These are phyloP conservation scores for Melastoma malabathricum DNA, from an alignment of 345 rosid genomes.

Conservation along the genomic window DNA sequence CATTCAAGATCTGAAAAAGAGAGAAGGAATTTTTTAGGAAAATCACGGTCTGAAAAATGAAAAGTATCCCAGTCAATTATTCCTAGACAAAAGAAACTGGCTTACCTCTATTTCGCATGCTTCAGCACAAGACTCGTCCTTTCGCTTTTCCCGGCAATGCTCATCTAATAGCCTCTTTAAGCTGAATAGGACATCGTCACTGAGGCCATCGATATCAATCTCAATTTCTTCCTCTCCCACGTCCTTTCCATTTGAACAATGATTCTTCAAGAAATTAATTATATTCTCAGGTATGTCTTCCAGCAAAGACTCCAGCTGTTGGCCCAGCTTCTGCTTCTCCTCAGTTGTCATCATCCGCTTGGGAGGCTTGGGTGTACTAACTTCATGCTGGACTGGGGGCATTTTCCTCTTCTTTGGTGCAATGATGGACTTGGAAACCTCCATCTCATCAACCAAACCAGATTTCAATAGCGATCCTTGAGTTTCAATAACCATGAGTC, in stretches of 20 bases:
- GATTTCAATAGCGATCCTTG: constrained; percentile 22
- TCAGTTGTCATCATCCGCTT: constrained; percentile 44
- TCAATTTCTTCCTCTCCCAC: constrained; percentile 80
- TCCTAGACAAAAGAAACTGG: constrained; percentile 7
- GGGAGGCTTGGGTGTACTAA: constrained; percentile 25
- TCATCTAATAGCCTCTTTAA: constrained; percentile 64
- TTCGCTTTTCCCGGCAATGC: constrained; percentile 48
- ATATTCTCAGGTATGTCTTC: constrained; percentile 67
- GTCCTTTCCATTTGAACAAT: constrained; percentile 52
- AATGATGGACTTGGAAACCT: constrained; percentile 22
- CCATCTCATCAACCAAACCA: constrained; percentile 21
- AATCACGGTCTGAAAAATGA: not conserved
- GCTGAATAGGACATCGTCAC: constrained; percentile 59
- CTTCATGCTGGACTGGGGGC: constrained; percentile 23
- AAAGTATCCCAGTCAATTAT: constrained; percentile 1
- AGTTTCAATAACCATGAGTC: constrained; percentile 21
- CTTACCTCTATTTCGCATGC: constrained; percentile 84
- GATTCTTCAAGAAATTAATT: constrained; percentile 65
- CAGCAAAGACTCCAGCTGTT: constrained; percentile 44
- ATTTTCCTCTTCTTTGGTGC: constrained; percentile 61
- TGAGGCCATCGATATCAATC: constrained; percentile 85
- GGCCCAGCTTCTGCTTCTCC: constrained; percentile 49
- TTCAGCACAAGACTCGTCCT: constrained; percentile 37
- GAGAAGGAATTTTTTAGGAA: not conserved
- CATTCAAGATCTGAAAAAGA: constrained; percentile 45